Conservation (phyloP, 2,329 filamentous ascomycete species). For the Penicillium fuscoglaucum region DNA sequence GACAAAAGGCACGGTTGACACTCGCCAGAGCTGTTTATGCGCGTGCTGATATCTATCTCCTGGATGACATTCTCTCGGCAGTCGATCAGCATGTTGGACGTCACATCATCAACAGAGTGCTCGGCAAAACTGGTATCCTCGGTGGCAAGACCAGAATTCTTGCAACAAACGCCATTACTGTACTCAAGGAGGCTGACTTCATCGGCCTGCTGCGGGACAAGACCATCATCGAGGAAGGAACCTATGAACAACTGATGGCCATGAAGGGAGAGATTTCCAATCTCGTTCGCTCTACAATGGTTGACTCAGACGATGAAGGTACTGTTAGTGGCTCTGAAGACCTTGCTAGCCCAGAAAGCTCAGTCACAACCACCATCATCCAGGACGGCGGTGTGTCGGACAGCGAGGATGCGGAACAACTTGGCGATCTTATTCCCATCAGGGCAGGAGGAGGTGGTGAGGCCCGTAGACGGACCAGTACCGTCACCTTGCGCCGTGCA, state of each 20-base stretch:
- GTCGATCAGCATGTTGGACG: conserved; percentile 98
- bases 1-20: conserved; percentile 91
- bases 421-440: conserved; percentile 76
- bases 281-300: conserved; percentile 72
- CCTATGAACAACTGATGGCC: conserved; percentile 84
- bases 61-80: conserved; percentile 92
- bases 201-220: conserved; percentile 83
- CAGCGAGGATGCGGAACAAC: conserved; percentile 65
- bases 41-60: conserved; percentile 89
- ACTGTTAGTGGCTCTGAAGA: conserved; percentile 58
- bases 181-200: conserved; percentile 84
- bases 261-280: conserved; percentile 90
- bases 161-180: conserved; percentile 91
- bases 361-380: conserved; percentile 55
- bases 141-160: conserved; percentile 85
- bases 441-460: conserved; percentile 60
- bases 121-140: conserved; percentile 80
- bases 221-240: conserved; percentile 80
- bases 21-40: conserved; percentile 94
- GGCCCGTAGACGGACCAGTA: conserved; percentile 65
- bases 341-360: conserved; percentile 70
- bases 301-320: conserved; percentile 44
- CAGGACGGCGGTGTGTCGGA: conserved; percentile 56
- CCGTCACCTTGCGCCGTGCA: conserved; percentile 79
- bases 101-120: conserved; percentile 91